These are phyloP conservation scores for Trichoderma sp. DNA, from an alignment of 2,329 filamentous ascomycete genomes.

Conservation along the genomic window DNA sequence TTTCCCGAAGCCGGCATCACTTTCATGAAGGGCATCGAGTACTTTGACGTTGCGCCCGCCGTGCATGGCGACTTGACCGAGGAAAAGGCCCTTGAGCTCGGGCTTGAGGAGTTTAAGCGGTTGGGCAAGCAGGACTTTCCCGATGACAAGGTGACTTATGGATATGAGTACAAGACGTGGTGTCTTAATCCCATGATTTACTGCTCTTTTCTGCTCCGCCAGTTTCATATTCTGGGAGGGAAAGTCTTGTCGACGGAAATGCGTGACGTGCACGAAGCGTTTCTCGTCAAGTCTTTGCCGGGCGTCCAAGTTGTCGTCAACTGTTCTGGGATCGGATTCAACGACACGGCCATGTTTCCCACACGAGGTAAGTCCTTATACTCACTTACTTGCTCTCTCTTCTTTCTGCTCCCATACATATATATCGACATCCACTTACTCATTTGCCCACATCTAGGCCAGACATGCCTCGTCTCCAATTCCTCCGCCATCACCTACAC, in stretches of 20 bases:
- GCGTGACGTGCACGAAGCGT: conserved; percentile 39
- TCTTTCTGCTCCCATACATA: neutral
- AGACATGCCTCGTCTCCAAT: conserved; percentile 50
- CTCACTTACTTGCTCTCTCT: neutral
- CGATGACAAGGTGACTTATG: conserved; percentile 40
- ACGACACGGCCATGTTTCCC: conserved; percentile 45
- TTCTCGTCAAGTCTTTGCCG: conserved; percentile 36
- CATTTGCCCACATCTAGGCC: conserved; percentile 35
- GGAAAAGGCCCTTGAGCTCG: conserved; percentile 26
- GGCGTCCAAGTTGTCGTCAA: conserved; percentile 45
- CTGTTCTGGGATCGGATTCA: conserved; percentile 49
- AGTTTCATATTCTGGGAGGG: conserved; percentile 31
- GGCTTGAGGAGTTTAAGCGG: conserved; percentile 42
- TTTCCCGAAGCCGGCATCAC: conserved; percentile 48
- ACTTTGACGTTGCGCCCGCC: conserved; percentile 45
- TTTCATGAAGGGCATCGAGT: conserved; percentile 51
- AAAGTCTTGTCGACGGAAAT: conserved; percentile 28
- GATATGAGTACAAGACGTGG: conserved; percentile 52
- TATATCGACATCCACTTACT: neutral
- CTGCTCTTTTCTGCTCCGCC: conserved; percentile 48
- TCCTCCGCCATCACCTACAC: conserved; percentile 49
- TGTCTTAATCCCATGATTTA: conserved; percentile 56
- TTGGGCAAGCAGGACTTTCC: conserved; percentile 41
- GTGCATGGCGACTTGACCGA: conserved; percentile 41
- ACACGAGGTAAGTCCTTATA: conserved; percentile 41